phyloP scores from a whole-genome alignment of 805 yeast species.

The Yarrowia keelungensis region DNA sequence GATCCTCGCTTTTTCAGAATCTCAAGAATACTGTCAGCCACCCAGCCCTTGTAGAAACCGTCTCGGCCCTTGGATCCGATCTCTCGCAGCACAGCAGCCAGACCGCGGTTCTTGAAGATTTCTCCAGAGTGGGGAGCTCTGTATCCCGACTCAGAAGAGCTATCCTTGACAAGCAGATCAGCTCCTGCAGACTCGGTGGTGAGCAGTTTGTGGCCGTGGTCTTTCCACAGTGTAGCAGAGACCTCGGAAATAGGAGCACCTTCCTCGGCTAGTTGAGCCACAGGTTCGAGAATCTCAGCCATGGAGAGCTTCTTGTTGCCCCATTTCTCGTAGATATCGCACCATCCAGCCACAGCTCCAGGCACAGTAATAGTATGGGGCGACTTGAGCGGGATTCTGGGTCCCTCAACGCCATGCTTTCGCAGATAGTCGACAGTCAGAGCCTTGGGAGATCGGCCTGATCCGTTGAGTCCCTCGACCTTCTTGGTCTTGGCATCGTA shows the following conservation, averaged over 20 bases:
- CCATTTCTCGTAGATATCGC: slow-evolving; percentile 70
- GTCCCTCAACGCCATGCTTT: slow-evolving; percentile 55
- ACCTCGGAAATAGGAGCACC: slow-evolving; percentile 72
- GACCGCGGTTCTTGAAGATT: slow-evolving; percentile 57
- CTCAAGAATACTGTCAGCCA: slow-evolving; percentile 68
- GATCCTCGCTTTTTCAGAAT: slow-evolving; percentile 64
- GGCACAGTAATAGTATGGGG: slow-evolving; percentile 73
- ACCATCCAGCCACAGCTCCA: slow-evolving; percentile 83
- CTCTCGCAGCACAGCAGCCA: slow-evolving; percentile 61
- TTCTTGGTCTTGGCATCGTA: slow-evolving; percentile 58
- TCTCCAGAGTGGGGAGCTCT: slow-evolving; percentile 66
- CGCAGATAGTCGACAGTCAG: slow-evolving; percentile 58
- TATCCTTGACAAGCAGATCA: slow-evolving; percentile 49
- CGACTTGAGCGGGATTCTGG: slow-evolving; percentile 60
- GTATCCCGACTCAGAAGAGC: slow-evolving; percentile 7
- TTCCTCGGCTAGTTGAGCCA: slow-evolving; percentile 67
- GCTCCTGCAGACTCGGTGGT: slow-evolving; percentile 49
- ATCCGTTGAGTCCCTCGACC: slow-evolving; percentile 75
- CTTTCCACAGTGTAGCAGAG: slow-evolving; percentile 60
- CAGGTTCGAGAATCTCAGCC: slow-evolving; percentile 56
- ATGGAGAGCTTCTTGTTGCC: slow-evolving; percentile 72
- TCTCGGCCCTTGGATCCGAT: slow-evolving; percentile 65
- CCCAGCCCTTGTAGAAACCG: slow-evolving; percentile 74
- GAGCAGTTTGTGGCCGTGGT: slow-evolving; percentile 53
- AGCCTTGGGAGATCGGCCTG: slow-evolving; percentile 69